Evolutionary conservation across 2,329 filamentous ascomycete species (phyloP).

Genomic region (Fusarium torulosum): DNA sequence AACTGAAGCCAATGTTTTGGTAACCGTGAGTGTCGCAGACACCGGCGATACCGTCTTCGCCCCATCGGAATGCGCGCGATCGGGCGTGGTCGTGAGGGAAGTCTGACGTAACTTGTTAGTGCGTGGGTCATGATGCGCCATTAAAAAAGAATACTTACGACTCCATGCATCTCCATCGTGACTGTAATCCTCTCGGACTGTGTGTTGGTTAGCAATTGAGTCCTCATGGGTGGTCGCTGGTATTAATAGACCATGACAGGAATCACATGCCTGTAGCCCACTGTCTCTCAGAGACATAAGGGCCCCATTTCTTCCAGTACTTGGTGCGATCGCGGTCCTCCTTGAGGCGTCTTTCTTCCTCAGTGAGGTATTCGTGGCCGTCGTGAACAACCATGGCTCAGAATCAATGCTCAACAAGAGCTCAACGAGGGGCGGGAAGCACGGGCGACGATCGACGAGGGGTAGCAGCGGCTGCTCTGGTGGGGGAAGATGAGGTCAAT

Average conservation of each 20-base stretch:
- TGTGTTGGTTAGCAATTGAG: slow-evolving; percentile 43
- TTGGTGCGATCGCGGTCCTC: slow-evolving; percentile 85
- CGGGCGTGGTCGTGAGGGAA: slow-evolving; percentile 94
- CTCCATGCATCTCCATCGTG: slow-evolving; percentile 95
- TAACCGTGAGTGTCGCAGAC: slow-evolving; percentile 90
- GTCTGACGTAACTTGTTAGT: slow-evolving; percentile 66
- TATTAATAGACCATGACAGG: slow-evolving; percentile 14
- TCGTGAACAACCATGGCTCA: slow-evolving; percentile 86
- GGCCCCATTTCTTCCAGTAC: slow-evolving; percentile 99
- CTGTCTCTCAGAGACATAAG: slow-evolving; percentile 92
- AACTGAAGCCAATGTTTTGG: slow-evolving; percentile 94
- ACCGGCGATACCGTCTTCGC: slow-evolving; percentile 95
- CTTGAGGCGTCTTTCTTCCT: slow-evolving; percentile 90
- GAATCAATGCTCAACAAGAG: slow-evolving; percentile 14
- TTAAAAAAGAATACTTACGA: slow-evolving; percentile 69
- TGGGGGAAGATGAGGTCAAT: slow-evolving; percentile 38
- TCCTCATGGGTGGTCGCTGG: slow-evolving; percentile 17
- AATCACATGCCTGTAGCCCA: slow-evolving; percentile 84
- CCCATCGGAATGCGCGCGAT: slow-evolving; percentile 92
- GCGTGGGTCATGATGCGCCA: slow-evolving; percentile 13
- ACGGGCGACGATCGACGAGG: slow-evolving; percentile 43
- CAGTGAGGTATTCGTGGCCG: slow-evolving; percentile 85
- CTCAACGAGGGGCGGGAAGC: slow-evolving; percentile 35
- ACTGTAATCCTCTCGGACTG: slow-evolving; percentile 89
- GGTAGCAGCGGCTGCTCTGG: slow-evolving; percentile 35